Evolutionary conservation across 352 stramenopile genomes (phyloP), one percentile per base, ranked within the genome.

Genomic region (Stramenopiles sp.): DNA sequence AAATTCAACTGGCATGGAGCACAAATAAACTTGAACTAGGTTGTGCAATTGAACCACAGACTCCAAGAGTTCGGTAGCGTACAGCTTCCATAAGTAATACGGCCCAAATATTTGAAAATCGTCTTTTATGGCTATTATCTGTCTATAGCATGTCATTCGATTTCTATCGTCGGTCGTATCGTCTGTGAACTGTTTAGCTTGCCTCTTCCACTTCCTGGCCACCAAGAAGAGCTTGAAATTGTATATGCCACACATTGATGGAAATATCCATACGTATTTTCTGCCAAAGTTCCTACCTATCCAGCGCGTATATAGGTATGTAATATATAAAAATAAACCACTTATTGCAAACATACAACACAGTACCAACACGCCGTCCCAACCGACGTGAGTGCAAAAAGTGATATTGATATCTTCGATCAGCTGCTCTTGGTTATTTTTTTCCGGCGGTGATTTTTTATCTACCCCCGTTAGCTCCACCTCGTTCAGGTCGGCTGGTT

Each of bases 331-430:
- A 13, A 76, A 76, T 13, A 76, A 13, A 31, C 65, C 65, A 76
- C 4, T 20, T 13, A 76, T 76, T 20, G 4, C 65, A 4, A 76
- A 33, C 65, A 13, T 13, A 20, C 4, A 76, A 13, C 4, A 13
- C 65, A 76, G 4, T 20, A 76, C 65, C 65, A 76, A 13, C 65
- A 33, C 65, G 31, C 65, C 65, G 65, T 76, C 65, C 65, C 65
- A 76, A 33, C 65, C 65, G 4, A 76, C 65, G 65, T 76, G 65
- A 13, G 65, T 76, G 65, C 65, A 76, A 33, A 76, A 76, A 76
- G 65, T 76, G 4, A 76, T 76, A 1, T 76, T 13, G 65, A 76
- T 20, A 20, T 76, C 30, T 76, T 13, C 65, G 38, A 13, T 53
- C 13, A 53, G 38, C 65, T 13, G 4, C 4, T 76, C 7, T 20